phyloP scores from a whole-genome alignment of 345 rosid species.

The Eucalyptus urophylla region DNA sequence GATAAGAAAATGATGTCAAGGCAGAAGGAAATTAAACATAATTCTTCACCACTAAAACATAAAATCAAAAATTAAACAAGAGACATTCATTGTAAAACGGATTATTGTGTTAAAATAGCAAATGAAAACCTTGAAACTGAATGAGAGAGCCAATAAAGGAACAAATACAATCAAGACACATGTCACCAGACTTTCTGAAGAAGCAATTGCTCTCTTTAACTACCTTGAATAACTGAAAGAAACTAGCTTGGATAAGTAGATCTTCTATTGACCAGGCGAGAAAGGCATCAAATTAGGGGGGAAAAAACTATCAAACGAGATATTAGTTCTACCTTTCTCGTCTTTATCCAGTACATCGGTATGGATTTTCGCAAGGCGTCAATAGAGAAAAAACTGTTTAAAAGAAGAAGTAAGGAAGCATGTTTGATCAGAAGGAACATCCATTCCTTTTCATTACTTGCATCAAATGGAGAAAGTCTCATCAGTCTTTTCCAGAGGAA shows the following conservation, averaged over 20 bases:
- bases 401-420: neutral
- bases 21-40: conserved; percentile 1
- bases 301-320: neutral
- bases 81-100: neutral
- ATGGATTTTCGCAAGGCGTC: neutral
- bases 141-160: neutral
- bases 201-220: neutral
- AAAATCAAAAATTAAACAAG: neutral
- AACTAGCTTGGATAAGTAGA: neutral
- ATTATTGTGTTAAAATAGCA: neutral
- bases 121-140: neutral
- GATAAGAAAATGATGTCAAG: conserved; percentile 15
- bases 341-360: neutral
- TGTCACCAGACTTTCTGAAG: neutral
- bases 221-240: neutral
- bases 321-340: neutral
- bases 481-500: neutral
- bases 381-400: neutral
- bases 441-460: neutral
- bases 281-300: neutral
- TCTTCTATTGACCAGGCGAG: neutral
- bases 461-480: neutral
- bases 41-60: neutral
- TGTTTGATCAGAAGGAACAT: neutral
- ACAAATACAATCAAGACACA: neutral